Percentiles rank a stretch among this genome's conserved stretches.
phyloP scores from a whole-genome alignment of 768 basidiomycete species.

The Udeniomyces megalosporus region DNA sequence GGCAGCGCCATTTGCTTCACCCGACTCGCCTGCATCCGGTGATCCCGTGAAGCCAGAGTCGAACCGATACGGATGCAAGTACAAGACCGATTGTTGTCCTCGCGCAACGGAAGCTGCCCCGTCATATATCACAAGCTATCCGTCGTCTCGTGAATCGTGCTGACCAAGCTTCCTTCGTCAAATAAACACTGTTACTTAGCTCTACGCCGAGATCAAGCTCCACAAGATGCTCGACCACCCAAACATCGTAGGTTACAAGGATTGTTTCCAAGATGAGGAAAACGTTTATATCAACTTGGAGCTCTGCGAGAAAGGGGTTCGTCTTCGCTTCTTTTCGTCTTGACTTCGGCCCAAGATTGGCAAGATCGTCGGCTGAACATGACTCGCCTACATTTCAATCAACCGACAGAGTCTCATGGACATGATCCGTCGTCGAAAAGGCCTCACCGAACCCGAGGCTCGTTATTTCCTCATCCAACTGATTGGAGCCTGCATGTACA shows the following conservation, averaged over 20 bases:
- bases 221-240: conserved; percentile 79
- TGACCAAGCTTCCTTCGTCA: background rate
- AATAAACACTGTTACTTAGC: too few species aligned
- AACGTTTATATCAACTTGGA: conserved; percentile 98
- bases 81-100: too few species aligned
- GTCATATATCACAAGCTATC: background rate
- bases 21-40: too few species aligned
- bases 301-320: conserved; percentile 63
- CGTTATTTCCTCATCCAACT: conserved; percentile 88
- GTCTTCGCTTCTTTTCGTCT: too few species aligned
- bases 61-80: too few species aligned
- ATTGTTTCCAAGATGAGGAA: conserved; percentile 87
- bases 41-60: too few species aligned
- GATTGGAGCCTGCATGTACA: conserved; percentile 89
- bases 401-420: conserved; percentile 32
- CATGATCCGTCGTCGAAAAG: conserved; percentile 66
- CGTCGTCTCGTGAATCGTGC: background rate
- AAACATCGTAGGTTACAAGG: conserved; percentile 79
- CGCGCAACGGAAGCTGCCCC: too few species aligned
- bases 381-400: too few species aligned
- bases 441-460: conserved; percentile 80
- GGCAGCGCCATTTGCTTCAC: too few species aligned
- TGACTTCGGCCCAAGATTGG: too few species aligned
- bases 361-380: too few species aligned
- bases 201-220: conserved; percentile 98